Percentiles rank a stretch among this genome's conserved stretches.
These are phyloP conservation scores for Rhizophagus prolifer DNA, from an alignment of 192 early-diverging fungal genomes.

Conservation along the genomic window DNA sequence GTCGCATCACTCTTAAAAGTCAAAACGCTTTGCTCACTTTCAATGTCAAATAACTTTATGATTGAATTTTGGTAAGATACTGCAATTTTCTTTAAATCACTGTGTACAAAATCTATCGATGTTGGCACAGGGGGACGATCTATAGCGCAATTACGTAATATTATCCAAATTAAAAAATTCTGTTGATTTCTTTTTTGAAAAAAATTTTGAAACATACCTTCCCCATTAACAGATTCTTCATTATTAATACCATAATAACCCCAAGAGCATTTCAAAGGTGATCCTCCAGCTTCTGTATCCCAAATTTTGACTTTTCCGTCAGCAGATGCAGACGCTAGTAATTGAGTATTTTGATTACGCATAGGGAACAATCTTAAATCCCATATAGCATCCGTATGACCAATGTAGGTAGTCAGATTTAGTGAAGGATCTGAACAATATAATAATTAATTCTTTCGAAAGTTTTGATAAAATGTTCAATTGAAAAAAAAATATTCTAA, in stretches of 20 bases:
- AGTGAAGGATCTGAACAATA: constrained; percentile 46
- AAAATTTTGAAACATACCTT: background rate
- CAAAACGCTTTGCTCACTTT: constrained; percentile 62
- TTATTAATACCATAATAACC: constrained; percentile 39
- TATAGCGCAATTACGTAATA: background rate
- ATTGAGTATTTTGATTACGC: constrained; percentile 41
- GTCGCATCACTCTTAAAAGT: constrained; percentile 56
- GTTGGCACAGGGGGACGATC: constrained; percentile 54
- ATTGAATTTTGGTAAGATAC: constrained; percentile 65
- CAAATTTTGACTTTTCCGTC: constrained; percentile 84
- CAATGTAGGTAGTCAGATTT: constrained; percentile 62
- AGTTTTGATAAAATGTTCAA: background rate
- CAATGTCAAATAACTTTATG: constrained; percentile 75
- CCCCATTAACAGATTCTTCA: constrained; percentile 18
- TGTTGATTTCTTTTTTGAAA: background rate
- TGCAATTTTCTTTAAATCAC: constrained; percentile 56
- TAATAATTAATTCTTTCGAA: constrained; percentile 19
- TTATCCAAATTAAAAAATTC: too few species aligned
- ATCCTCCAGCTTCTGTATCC: constrained; percentile 54
- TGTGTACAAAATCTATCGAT: constrained; percentile 65
- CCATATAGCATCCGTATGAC: constrained; percentile 87
- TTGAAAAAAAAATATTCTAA: background rate
- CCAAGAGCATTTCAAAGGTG: constrained; percentile 52
- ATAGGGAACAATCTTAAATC: constrained; percentile 70
- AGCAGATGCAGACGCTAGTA: constrained; percentile 72